phyloP scores from a whole-genome alignment of 2,329 filamentous ascomycete genomes.

The Paecilomyces niveus region DNA sequence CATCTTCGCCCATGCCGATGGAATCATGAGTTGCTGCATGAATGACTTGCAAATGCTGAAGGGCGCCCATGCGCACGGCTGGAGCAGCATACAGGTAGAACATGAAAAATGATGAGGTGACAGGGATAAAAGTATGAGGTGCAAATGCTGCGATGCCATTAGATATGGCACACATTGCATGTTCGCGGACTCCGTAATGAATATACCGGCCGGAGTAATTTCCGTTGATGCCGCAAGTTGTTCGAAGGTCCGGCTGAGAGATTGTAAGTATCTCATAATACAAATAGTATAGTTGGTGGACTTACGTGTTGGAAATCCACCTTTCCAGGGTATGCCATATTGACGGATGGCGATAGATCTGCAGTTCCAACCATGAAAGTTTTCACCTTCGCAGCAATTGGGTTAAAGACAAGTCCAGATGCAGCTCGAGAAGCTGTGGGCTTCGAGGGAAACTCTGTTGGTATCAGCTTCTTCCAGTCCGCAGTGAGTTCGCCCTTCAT shows the following conservation, averaged over 20 bases:
- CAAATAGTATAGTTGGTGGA: neutral
- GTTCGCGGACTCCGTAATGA: conserved; percentile 55
- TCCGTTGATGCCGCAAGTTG: conserved; percentile 44
- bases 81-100: conserved; percentile 54
- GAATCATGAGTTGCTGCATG: conserved; percentile 57
- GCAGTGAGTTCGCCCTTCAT: conserved; percentile 42
- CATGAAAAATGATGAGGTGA: conserved; percentile 58
- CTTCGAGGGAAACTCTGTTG: conserved; percentile 40
- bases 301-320: conserved; percentile 46
- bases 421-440: conserved; percentile 45
- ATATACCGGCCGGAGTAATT: conserved; percentile 45
- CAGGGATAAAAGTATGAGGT: conserved; percentile 49
- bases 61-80: conserved; percentile 54
- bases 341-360: conserved; percentile 47
- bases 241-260: conserved; percentile 19
- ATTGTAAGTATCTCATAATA: conserved; percentile 3
- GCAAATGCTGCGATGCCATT: conserved; percentile 60
- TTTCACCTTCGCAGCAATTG: conserved; percentile 41
- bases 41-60: conserved; percentile 49
- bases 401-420: conserved; percentile 46
- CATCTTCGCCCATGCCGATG: conserved; percentile 54
- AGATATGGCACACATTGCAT: conserved; percentile 67
- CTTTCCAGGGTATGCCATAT: conserved; percentile 50
- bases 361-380: conserved; percentile 50
- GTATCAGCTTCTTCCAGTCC: conserved; percentile 47